phyloP scores from a whole-genome alignment of 192 early-diverging fungal species.

The Allomyces javanicus region DNA sequence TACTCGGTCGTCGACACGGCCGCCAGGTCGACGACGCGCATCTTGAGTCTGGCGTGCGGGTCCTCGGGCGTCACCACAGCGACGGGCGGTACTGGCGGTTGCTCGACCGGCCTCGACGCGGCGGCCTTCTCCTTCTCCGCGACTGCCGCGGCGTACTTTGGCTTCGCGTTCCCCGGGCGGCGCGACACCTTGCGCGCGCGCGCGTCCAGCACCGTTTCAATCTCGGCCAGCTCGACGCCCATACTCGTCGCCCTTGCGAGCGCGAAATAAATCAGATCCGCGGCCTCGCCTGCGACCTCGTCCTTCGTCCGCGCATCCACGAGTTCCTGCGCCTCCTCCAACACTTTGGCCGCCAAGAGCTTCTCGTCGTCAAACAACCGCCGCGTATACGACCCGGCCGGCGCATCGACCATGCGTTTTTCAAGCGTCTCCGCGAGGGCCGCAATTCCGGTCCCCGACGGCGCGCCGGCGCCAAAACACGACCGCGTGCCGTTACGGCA shows the following conservation, averaged over 20 bases:
- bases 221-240: constrained; percentile 62
- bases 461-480: constrained; percentile 61
- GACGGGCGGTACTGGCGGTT: constrained; percentile 3
- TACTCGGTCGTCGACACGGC: constrained; percentile 17
- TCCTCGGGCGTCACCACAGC: constrained; percentile 12
- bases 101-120: constrained; percentile 3
- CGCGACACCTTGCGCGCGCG: constrained; percentile 67
- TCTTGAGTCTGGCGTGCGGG: constrained; percentile 53
- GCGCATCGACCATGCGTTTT: constrained; percentile 47
- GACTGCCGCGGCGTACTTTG: constrained; percentile 28
- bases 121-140: constrained; percentile 7
- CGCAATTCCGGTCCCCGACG: constrained; percentile 34
- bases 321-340: constrained; percentile 88
- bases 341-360: constrained; percentile 74
- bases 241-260: constrained; percentile 63
- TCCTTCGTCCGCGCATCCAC: constrained; percentile 51
- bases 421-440: constrained; percentile 48
- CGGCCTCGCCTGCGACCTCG: constrained; percentile 86
- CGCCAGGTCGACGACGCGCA: constrained; percentile 33
- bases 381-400: constrained; percentile 76
- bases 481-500: constrained; percentile 80
- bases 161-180: constrained; percentile 85
- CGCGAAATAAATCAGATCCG: constrained; percentile 91
- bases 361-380: constrained; percentile 66
- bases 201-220: constrained; percentile 69